Evolutionary conservation across 192 early-diverging fungal species (phyloP).

Genomic region (Anaeromyces robustus): DNA sequence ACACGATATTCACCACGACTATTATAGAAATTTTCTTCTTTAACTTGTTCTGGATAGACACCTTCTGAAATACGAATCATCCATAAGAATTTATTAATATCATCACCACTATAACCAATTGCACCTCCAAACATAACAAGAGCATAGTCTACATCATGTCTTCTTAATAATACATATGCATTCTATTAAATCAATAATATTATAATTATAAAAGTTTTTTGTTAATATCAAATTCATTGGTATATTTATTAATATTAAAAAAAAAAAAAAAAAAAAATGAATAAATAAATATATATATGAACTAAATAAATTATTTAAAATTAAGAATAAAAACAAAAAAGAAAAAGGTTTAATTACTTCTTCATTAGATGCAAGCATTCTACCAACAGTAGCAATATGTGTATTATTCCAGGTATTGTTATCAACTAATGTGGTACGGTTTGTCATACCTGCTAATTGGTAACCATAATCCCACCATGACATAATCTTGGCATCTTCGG

Average conservation of each 20-base stretch:
- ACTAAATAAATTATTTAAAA: too few species aligned
- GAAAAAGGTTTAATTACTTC: too few species aligned
- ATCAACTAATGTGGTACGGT: constrained; percentile 91
- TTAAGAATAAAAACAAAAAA: too few species aligned
- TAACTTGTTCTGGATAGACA: constrained; percentile 89
- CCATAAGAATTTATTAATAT: constrained; percentile 99
- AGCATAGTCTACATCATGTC: constrained; percentile 94
- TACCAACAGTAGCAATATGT: constrained; percentile 96
- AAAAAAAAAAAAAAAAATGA: too few species aligned
- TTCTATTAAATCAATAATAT: background rate
- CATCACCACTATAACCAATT: constrained; percentile 96
- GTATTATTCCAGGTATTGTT: constrained; percentile 99
- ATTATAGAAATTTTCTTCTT: constrained; percentile 79
- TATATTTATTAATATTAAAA: too few species aligned
- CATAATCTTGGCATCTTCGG: constrained; percentile 81
- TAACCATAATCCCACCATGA: constrained; percentile 99
- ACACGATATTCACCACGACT: constrained; percentile 78
- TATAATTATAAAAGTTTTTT: too few species aligned
- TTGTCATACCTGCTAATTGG: constrained; percentile 98
- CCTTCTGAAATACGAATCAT: constrained; percentile 99
- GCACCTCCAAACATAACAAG: constrained; percentile 92
- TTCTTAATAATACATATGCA: constrained; percentile 76
- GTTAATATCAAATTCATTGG: too few species aligned
- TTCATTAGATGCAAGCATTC: constrained; percentile 79
- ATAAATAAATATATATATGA: too few species aligned